Percentiles rank a stretch among this genome's conserved stretches.
Evolutionary conservation across 83 land plant species (phyloP).

Genomic region (Larix sibirica): DNA sequence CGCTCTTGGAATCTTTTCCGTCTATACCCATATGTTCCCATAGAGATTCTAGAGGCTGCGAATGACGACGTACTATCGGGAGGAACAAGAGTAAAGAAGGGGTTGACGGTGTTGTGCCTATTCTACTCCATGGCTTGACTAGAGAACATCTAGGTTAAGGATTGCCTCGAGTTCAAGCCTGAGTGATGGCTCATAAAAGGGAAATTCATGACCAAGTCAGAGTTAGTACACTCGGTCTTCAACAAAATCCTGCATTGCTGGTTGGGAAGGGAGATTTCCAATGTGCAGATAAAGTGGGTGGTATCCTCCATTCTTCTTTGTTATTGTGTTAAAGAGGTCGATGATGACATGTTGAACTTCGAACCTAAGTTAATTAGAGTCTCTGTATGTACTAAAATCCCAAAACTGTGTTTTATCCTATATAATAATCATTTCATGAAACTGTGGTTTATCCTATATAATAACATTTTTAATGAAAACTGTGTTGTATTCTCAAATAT

Average conservation of each 20-base stretch:
- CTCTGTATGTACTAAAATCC: too few species aligned
- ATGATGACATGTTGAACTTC: too few species aligned
- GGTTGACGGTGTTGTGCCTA: background rate
- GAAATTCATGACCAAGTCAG: background rate
- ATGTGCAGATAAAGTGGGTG: background rate
- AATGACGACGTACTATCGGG: conserved; percentile 12
- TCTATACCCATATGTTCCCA: conserved; percentile 10
- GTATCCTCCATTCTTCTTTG: background rate
- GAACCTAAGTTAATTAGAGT: too few species aligned
- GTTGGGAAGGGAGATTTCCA: background rate
- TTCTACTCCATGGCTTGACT: conserved; percentile 10
- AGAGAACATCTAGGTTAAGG: conserved; percentile 14
- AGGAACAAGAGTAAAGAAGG: conserved; percentile 1
- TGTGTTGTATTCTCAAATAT: too few species aligned
- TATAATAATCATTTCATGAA: too few species aligned
- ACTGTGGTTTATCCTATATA: too few species aligned
- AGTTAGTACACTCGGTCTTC: background rate
- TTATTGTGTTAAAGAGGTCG: too few species aligned
- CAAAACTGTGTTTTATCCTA: too few species aligned
- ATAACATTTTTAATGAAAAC: too few species aligned
- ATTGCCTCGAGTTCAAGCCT: conserved; percentile 20
- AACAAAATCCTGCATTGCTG: background rate
- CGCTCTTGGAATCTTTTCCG: conserved; percentile 14
- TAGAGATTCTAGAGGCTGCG: background rate
- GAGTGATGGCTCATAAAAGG: conserved; percentile 18